A percentile compares a stretch with the other conserved stretches of the same genome.
Conservation (phyloP, 2,329 filamentous ascomycete species). For the Dactylellina haptotyla region DNA sequence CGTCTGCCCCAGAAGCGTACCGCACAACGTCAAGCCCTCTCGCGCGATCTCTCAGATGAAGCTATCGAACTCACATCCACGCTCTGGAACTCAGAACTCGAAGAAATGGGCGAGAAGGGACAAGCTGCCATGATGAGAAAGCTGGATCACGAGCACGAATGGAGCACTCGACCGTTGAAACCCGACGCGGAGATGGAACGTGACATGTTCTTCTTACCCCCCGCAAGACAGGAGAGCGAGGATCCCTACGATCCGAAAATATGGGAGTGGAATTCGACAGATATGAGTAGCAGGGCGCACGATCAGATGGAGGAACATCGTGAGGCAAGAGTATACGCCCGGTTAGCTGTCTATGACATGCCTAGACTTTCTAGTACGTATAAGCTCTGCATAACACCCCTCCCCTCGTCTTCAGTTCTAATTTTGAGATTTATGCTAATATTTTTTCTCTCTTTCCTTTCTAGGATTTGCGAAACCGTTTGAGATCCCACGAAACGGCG, state of each 20-base stretch:
- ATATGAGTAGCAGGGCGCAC: constrained; percentile 84
- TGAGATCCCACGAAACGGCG: constrained; percentile 71
- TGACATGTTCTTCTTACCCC: constrained; percentile 60
- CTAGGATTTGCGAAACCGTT: constrained; percentile 86
- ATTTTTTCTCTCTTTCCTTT: background rate
- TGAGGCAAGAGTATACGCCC: constrained; percentile 86
- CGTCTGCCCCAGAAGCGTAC: constrained; percentile 45
- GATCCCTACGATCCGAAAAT: constrained; percentile 64
- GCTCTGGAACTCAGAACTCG: constrained; percentile 36
- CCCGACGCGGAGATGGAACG: constrained; percentile 62
- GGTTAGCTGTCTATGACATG: constrained; percentile 94
- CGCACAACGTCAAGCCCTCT: constrained; percentile 23
- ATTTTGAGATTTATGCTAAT: constrained; percentile 44
- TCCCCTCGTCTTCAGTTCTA: constrained; percentile 2
- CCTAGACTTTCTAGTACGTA: constrained; percentile 83
- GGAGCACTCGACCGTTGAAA: constrained; percentile 22
- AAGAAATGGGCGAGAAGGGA: constrained; percentile 51
- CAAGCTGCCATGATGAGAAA: constrained; percentile 38
- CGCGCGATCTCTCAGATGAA: constrained; percentile 48
- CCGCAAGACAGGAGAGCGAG: constrained; percentile 64
- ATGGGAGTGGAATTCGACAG: constrained; percentile 77
- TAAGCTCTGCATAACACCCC: too few relatives aligned
- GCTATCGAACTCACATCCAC: constrained; percentile 38
- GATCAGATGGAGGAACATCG: constrained; percentile 86
- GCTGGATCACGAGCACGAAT: constrained; percentile 30